Conservation (phyloP, 2,329 filamentous ascomycete species). For the Xylariaceae sp. region DNA sequence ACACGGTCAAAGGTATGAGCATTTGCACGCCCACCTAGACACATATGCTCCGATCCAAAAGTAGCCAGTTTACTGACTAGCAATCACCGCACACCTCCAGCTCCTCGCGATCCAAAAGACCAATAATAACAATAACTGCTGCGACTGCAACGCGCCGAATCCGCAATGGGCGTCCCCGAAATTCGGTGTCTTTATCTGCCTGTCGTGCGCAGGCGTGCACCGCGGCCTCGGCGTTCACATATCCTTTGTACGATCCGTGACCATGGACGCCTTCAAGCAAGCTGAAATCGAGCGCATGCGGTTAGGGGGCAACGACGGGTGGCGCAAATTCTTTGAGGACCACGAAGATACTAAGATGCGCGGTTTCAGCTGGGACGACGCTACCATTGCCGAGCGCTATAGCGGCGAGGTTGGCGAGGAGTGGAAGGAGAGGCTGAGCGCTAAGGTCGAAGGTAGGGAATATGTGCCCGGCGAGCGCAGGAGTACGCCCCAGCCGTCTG, state of each 20-base stretch:
- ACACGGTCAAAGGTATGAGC: constrained; percentile 84
- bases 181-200: constrained; percentile 98
- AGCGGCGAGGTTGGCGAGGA: constrained; percentile 90
- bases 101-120: constrained; percentile 90
- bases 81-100: constrained; percentile 51
- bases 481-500: constrained; percentile 45
- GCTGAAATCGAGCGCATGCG: constrained; percentile 94
- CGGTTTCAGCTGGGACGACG: constrained; percentile 79
- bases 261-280: constrained; percentile 98
- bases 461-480: constrained; percentile 78
- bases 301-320: constrained; percentile 85
- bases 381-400: constrained; percentile 89
- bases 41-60: constrained; percentile 3
- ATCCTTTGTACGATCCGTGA: constrained; percentile 95
- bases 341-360: constrained; percentile 70
- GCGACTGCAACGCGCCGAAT: constrained; percentile 93
- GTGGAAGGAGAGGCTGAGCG: constrained; percentile 88
- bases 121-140: constrained; percentile 86
- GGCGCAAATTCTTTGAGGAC: constrained; percentile 84
- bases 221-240: constrained; percentile 96
- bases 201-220: constrained; percentile 93
- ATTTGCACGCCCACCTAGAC: constrained; percentile 7
- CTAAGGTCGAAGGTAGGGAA: constrained; percentile 85
- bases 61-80: constrained; percentile 22
- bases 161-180: constrained; percentile 99